phyloP scores from a whole-genome alignment of 116 monocot genomes.

The Phalaenopsis hybrid region DNA sequence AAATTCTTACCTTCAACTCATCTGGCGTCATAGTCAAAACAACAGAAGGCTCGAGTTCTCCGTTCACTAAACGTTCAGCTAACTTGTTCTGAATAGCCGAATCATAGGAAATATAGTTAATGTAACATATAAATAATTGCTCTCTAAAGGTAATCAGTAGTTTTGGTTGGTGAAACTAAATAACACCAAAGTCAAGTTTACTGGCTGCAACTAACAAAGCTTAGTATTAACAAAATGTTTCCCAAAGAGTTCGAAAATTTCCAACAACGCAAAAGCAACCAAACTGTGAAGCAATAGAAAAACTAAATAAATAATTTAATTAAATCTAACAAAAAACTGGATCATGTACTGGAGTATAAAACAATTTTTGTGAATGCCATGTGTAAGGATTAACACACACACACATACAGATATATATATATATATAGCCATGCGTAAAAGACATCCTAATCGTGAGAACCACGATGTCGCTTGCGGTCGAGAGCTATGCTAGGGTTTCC shows the following conservation, averaged over 20 bases:
- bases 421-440: no score
- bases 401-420: no score
- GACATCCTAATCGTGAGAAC: no score
- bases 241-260: neutral
- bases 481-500: no score
- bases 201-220: neutral
- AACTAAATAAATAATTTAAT: no score
- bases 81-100: slow-evolving; percentile 53
- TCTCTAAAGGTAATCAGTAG: neutral
- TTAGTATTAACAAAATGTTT: neutral
- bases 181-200: neutral
- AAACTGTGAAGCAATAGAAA: neutral
- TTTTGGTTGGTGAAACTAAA: neutral
- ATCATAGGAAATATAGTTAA: neutral
- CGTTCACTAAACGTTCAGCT: slow-evolving; percentile 59
- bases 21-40: slow-evolving; percentile 81
- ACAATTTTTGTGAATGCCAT: neutral
- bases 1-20: slow-evolving; percentile 68
- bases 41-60: slow-evolving; percentile 66
- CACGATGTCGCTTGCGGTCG: no score
- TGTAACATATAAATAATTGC: neutral
- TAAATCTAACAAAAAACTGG: neutral
- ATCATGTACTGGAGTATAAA: neutral
- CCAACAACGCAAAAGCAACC: neutral
- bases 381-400: no score